Base-by-base conservation (phyloP, 2,329 filamentous ascomycete genomes). In the Fusarium cyanostomum region DNA sequence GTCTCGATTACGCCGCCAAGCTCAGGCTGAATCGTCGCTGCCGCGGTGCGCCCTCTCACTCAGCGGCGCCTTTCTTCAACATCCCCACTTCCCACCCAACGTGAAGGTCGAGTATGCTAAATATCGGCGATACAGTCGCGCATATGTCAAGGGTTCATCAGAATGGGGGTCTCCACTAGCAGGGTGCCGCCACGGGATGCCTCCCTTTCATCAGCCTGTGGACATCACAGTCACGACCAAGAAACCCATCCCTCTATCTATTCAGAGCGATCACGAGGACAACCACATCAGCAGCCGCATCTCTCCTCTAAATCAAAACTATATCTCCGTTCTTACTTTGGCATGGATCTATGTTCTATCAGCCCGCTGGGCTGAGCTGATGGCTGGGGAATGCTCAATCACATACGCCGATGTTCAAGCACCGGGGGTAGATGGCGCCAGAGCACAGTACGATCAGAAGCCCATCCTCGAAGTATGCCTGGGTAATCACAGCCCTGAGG, bases 311-410 rank as follows among this genome's bases (percentile, higher is more conserved):
- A 21, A 54, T 7, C 27, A 28, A 31, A 39, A 43, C 30, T 48
- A 38, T 15, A 31, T 53, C 13, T 38, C 42, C 8, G 13, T 58
- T n/a, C n/a, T n/a, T n/a, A n/a, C n/a, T 49, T 37, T 49, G 4
- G 49, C 15, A 27, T 58, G 37, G 49, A 31, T 42, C 1, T 52
- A 58, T 31, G 55, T 58, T 13, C 35, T 58, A 30, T 58, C 35
- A 7, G 35, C 48, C 41, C 41, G 48, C 9, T 58, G 37, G 55
- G 7, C 35, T 27, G 49, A 58, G 15, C 43, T 49, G 33, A 16
- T 52, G 49, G 24, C 28, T 13, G 18, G 18, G 27, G 12, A 44
- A 13, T n/a, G 41, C 38, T 30, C 38, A 16, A 35, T 52, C 31
- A 16, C 18, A 24, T 52, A 43, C 38, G 31, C 45, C 13, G 7